Base-by-base conservation (phyloP, 768 basidiomycete genomes). In the Lentinula sp. region DNA sequence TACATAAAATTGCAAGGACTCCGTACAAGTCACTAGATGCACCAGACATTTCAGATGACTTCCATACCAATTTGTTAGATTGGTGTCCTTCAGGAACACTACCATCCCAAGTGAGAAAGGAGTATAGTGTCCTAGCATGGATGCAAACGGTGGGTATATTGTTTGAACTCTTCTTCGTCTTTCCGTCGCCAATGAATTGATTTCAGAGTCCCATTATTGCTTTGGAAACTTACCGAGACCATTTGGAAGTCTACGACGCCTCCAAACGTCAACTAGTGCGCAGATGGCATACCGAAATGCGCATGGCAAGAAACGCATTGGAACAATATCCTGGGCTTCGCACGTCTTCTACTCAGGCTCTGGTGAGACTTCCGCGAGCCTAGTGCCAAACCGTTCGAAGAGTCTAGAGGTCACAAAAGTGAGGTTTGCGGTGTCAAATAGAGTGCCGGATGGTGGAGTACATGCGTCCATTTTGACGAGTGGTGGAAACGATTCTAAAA, bases 401-500 rank as follows among this genome's bases (percentile, higher is more conserved):
- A 73, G 43, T 80, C 76, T 37, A 68, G 74, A 0, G 81, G 78
- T 0, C 84, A 84, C 61, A 73, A 80, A 36, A 88, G 90, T 62
- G 90, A 91, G 67, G 86, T 91, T 4, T 91, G 88, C 69, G 90
- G 90, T 0, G 69, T 91, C 33, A 79, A 83, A 41, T 91, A 87
- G 89, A 86, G 81, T 64, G 69, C 72, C 72, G 20, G 77, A 81
- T 45, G 79, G 77, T 46, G 74, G 77, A 43, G 61, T 73, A 54
- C 66, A 78, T 64, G 70, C 72, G 4, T 53, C 51, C 9, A 77
- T 78, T 2, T 75, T 91, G 6, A 88, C 89, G 15, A 85, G 82
- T 52, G 88, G 88, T 3, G 88, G 88, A 0, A 91, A 91, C 66
- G 88, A 91, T 72, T 90, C 90, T 74, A 90, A 88, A 73, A 82